Conservation (phyloP, 768 basidiomycete genomes). For the Pulveroboletus sp. region DNA sequence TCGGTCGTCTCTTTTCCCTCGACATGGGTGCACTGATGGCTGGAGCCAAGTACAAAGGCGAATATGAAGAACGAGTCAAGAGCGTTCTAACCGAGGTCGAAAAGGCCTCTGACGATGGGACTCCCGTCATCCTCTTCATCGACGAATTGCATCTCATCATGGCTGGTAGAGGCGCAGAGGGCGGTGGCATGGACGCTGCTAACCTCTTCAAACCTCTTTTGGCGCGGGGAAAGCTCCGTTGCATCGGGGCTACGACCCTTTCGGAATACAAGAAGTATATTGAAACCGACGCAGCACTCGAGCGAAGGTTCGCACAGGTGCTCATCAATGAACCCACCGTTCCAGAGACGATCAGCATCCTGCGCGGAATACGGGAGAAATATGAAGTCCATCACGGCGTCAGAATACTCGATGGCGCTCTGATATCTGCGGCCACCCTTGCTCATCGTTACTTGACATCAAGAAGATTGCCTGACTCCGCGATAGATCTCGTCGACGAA, state of each 20-base stretch:
- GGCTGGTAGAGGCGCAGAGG: constrained; percentile 78
- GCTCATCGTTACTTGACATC: constrained; percentile 91
- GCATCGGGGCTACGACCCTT: constrained; percentile 89
- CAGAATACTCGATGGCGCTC: constrained; percentile 78
- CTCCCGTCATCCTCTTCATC: constrained; percentile 86
- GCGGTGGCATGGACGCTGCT: constrained; percentile 90
- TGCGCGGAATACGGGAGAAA: constrained; percentile 91
- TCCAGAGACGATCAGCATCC: constrained; percentile 85
- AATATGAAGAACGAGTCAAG: constrained; percentile 97
- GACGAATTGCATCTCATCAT: constrained; percentile 95
- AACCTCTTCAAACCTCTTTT: constrained; percentile 91
- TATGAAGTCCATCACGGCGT: constrained; percentile 94
- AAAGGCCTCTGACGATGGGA: constrained; percentile 74
- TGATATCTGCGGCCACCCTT: constrained; percentile 86
- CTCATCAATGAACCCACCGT: constrained; percentile 89
- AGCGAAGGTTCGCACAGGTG: constrained; percentile 91
- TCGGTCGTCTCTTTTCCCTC: constrained; percentile 75
- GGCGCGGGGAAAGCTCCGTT: constrained; percentile 73
- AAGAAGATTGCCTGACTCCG: constrained; percentile 74
- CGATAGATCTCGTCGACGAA: constrained; percentile 91
- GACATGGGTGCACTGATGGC: constrained; percentile 98
- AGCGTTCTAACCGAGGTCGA: constrained; percentile 90
- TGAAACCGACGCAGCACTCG: constrained; percentile 87
- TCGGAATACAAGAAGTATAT: constrained; percentile 92
- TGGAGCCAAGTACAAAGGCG: constrained; percentile 88